phyloP scores from a whole-genome alignment of 371 early-diverging fungal species.

The Basidiobolus meristosporus region DNA sequence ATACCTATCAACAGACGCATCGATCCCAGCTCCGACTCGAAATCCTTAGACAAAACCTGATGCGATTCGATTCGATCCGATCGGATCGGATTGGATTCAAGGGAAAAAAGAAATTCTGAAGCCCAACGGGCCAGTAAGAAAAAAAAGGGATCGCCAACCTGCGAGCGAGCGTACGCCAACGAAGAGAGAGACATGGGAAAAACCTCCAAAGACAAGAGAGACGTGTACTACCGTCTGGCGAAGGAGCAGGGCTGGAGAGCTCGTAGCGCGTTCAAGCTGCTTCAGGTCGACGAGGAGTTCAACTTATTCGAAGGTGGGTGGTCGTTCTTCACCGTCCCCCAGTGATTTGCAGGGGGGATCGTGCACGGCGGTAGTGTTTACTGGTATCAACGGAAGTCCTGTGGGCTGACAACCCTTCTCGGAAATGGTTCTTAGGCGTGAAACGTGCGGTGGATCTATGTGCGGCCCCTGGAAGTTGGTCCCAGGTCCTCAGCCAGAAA shows the following conservation, averaged over 20 bases:
- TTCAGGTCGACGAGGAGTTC: slow-evolving; percentile 91
- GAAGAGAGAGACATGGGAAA: slow-evolving; percentile 64
- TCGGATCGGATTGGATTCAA: too few species aligned
- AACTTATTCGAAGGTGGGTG: slow-evolving; percentile 59
- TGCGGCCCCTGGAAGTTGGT: slow-evolving; percentile 99
- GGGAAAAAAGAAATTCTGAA: too few species aligned
- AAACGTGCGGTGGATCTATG: slow-evolving; percentile 92
- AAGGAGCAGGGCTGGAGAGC: slow-evolving; percentile 96
- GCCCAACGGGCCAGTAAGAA: too few species aligned
- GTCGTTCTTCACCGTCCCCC: not conserved
- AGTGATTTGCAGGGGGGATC: too few species aligned
- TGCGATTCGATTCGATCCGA: too few species aligned
- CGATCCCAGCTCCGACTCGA: too few species aligned
- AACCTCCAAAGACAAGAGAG: slow-evolving; percentile 85
- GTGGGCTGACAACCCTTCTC: not conserved
- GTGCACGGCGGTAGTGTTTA: too few species aligned
- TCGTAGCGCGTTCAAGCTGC: slow-evolving; percentile 94
- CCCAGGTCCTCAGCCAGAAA: slow-evolving; percentile 81
- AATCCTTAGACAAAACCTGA: too few species aligned
- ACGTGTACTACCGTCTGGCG: slow-evolving; percentile 91
- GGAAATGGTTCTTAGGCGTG: slow-evolving; percentile 27
- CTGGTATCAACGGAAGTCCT: too few species aligned
- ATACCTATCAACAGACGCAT: too few species aligned
- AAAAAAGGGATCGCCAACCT: too few species aligned
- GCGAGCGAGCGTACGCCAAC: too few species aligned